Evolutionary conservation across 306 rosid species (phyloP), one percentile per base, ranked within the genome.

Genomic region (Begonia masoniana): DNA sequence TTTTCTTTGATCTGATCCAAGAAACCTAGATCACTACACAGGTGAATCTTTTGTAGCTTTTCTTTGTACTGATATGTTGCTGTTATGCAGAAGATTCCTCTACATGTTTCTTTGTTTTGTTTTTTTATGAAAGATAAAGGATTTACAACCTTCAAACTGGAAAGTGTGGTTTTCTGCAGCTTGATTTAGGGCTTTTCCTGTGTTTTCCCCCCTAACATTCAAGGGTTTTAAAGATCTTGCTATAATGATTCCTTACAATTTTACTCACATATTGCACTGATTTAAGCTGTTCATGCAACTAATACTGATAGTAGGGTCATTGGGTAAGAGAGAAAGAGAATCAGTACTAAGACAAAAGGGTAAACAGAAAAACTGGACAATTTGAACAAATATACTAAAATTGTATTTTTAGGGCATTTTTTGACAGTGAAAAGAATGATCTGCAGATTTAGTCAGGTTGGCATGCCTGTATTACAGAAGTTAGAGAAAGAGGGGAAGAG

Each of bases 11-110:
- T 36, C 55, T 42, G 58, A 52, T 51, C 50, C 66, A 61, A 61
- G 26, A 61, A 52, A 42, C 58, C 66, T 61, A 61, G 66, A 52
- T 61, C 58, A 61, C 58, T 21, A 48, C 54, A 52, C 54, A 52
- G 43, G 43, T 15, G 51, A 47, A 41, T 51, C 16, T 61, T 52
- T 10, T 61, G 23, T 51, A 51, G 57, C 58, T 61, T 7, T 61
- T 36, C 14, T 52, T 17, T 61, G 42, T 42, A 31, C 39, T 31
- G 8, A 31, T 31, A 5, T 31, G 1, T 31, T 31, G 39, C 24
- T 31, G 9, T 31, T 31, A 31, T 31, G 39, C 39, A 31, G 39
- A 31, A 31, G 9, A 31, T 6, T 6, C 39, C 39, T 31, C 39
- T 31, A 31, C 39, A 5, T 5, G 39, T 31, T 21, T 57, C n/a